A percentile compares a stretch with the other conserved stretches of the same genome.
phyloP scores from a whole-genome alignment of 2,329 filamentous ascomycete genomes.

The Blastomyces parvus region DNA sequence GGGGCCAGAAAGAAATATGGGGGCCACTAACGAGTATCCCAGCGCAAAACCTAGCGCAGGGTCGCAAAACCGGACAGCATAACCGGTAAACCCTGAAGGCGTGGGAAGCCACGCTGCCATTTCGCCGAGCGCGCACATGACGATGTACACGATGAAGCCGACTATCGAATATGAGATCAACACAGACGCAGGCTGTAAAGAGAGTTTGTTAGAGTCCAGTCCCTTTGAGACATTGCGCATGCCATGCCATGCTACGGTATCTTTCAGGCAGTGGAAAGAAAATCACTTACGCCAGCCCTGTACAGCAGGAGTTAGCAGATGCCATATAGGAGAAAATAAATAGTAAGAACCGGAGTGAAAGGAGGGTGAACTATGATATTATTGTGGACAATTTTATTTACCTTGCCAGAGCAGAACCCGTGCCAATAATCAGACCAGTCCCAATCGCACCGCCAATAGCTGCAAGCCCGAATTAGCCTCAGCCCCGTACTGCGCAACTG shows the following conservation, averaged over 20 bases:
- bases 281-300: constrained; percentile 31
- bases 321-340: not conserved
- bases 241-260: too few relatives aligned
- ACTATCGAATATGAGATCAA: constrained; percentile 38
- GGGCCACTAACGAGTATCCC: constrained; percentile 36
- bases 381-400: constrained; percentile 3
- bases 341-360: not conserved
- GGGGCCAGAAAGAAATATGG: not conserved
- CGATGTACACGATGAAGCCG: constrained; percentile 59
- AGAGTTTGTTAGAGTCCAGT: constrained; percentile 13
- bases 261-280: not conserved
- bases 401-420: constrained; percentile 40
- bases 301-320: not conserved
- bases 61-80: constrained; percentile 35
- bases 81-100: constrained; percentile 41
- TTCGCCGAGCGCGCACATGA: constrained; percentile 44
- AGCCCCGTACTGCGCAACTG: too few relatives aligned
- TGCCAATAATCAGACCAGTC: constrained; percentile 47
- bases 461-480: constrained; percentile 9
- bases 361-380: not conserved
- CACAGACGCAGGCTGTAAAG: constrained; percentile 30
- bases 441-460: constrained; percentile 49
- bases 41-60: constrained; percentile 42
- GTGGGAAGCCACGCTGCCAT: constrained; percentile 43
- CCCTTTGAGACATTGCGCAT: not conserved